These are phyloP conservation scores for Haematococcus sp. DNA, from an alignment of 139 green algal species.

Conservation along the genomic window DNA sequence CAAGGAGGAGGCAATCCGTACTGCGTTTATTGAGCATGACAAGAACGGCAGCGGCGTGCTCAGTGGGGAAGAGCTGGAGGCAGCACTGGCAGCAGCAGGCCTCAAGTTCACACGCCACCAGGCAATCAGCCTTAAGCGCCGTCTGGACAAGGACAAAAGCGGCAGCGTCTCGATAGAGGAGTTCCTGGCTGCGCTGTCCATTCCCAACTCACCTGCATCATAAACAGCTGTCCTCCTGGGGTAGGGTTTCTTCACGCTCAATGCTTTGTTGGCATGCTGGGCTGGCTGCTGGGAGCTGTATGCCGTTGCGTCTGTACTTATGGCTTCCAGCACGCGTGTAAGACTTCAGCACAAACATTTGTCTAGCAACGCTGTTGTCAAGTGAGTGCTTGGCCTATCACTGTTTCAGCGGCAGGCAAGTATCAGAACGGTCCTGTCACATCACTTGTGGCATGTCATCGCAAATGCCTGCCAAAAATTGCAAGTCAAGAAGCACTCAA, in stretches of 20 bases:
- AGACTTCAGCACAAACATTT: no score
- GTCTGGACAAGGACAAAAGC: constrained; percentile 51
- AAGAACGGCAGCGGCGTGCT: constrained; percentile 41
- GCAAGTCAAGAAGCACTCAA: no score
- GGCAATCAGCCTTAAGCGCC: constrained; percentile 54
- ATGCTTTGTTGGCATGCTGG: not conserved
- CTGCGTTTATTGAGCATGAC: constrained; percentile 57
- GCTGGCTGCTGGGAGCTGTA: no score
- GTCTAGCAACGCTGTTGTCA: no score
- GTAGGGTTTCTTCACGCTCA: not conserved
- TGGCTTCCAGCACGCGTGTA: no score
- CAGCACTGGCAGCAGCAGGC: constrained; percentile 33
- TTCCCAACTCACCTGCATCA: not conserved
- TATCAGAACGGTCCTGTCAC: no score
- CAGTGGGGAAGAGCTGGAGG: constrained; percentile 41
- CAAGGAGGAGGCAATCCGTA: constrained; percentile 47
- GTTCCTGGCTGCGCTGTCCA: constrained; percentile 32
- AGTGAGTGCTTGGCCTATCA: no score
- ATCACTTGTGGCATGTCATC: no score
- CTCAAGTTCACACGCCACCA: constrained; percentile 72
- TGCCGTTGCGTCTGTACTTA: no score
- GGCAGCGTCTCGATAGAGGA: constrained; percentile 51
- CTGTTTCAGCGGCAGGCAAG: no score
- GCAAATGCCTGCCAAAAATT: no score
- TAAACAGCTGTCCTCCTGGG: not conserved